Percentiles rank a stretch among this genome's conserved stretches.
Conservation (phyloP, 1,284 basidiomycete genomes). For the Cutaneotrichosporon curvatum region DNA sequence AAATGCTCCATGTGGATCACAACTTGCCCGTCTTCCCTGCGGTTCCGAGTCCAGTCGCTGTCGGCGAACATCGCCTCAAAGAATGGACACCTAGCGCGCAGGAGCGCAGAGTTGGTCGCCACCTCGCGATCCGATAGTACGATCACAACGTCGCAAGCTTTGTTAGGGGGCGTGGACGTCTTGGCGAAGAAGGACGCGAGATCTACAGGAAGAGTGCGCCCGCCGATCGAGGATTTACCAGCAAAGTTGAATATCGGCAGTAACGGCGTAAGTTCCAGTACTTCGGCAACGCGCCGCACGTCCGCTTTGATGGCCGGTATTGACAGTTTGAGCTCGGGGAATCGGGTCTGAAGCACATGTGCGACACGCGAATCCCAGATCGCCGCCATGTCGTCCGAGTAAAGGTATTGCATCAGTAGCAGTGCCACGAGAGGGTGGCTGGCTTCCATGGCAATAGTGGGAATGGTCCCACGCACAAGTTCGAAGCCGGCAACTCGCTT, state of each 20-base stretch:
- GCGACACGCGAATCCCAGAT: constrained; percentile 77
- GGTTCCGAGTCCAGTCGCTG: constrained; percentile 65
- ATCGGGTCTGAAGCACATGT: constrained; percentile 49
- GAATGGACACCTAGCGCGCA: constrained; percentile 76
- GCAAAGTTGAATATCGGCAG: constrained; percentile 33
- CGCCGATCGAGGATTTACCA: constrained; percentile 33
- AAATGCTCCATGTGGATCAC: constrained; percentile 67
- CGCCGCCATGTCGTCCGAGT: constrained; percentile 73
- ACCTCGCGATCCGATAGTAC: constrained; percentile 65
- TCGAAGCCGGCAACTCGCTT: constrained; percentile 9
- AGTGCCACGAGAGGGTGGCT: constrained; percentile 56
- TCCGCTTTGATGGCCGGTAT: constrained; percentile 57
- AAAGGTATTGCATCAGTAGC: constrained; percentile 76
- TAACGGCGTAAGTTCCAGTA: constrained; percentile 48
- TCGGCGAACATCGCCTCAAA: constrained; percentile 83
- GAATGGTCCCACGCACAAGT: not conserved
- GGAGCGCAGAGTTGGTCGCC: constrained; percentile 62
- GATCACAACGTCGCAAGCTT: constrained; percentile 61
- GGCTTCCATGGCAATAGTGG: constrained; percentile 16
- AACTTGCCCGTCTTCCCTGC: constrained; percentile 55
- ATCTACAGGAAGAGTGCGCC: constrained; percentile 34
- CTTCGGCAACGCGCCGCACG: constrained; percentile 53
- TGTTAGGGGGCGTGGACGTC: constrained; percentile 29
- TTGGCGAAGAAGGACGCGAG: constrained; percentile 44
- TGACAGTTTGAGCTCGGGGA: constrained; percentile 48